Conservation (phyloP, 2,329 filamentous ascomycete genomes). For the Fusarium coicis region DNA sequence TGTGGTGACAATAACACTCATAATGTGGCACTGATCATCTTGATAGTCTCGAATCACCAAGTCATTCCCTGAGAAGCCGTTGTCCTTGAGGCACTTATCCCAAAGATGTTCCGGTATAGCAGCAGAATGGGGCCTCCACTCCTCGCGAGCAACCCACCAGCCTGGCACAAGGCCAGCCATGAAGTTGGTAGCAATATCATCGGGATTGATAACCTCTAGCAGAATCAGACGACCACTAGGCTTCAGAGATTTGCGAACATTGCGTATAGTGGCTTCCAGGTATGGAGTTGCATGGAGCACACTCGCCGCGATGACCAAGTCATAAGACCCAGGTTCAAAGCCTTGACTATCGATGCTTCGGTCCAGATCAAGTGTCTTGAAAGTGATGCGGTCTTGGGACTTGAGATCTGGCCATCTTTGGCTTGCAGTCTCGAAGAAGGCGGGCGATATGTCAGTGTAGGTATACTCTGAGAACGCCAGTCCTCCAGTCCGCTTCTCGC, state of each 20-base stretch:
- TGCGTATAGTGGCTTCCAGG: slow-evolving; percentile 36
- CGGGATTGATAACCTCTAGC: slow-evolving; percentile 31
- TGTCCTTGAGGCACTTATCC: not conserved
- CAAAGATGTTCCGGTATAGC: not conserved
- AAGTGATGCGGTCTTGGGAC: slow-evolving; percentile 14
- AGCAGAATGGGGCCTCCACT: not conserved
- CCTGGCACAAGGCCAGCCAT: slow-evolving; percentile 44
- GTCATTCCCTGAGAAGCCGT: slow-evolving; percentile 1
- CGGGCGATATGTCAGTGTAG: slow-evolving; percentile 54
- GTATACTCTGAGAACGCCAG: slow-evolving; percentile 47
- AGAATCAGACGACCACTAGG: slow-evolving; percentile 45
- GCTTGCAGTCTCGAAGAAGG: slow-evolving; percentile 47
- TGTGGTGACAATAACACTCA: not conserved
- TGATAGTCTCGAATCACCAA: not conserved
- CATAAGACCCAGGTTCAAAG: slow-evolving; percentile 29
- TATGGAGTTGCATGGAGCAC: slow-evolving; percentile 47
- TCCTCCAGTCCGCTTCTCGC: not conserved
- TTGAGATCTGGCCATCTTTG: slow-evolving; percentile 6
- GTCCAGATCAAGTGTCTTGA: slow-evolving; percentile 44
- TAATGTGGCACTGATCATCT: not conserved
- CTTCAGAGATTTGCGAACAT: slow-evolving; percentile 39
- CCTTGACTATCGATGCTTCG: slow-evolving; percentile 13
- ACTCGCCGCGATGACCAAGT: slow-evolving; percentile 43
- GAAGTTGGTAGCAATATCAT: slow-evolving; percentile 21
- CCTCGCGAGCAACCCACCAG: slow-evolving; percentile 48